phyloP scores from a whole-genome alignment of 140 eudicot genomes.

The Senecio squalidus region DNA sequence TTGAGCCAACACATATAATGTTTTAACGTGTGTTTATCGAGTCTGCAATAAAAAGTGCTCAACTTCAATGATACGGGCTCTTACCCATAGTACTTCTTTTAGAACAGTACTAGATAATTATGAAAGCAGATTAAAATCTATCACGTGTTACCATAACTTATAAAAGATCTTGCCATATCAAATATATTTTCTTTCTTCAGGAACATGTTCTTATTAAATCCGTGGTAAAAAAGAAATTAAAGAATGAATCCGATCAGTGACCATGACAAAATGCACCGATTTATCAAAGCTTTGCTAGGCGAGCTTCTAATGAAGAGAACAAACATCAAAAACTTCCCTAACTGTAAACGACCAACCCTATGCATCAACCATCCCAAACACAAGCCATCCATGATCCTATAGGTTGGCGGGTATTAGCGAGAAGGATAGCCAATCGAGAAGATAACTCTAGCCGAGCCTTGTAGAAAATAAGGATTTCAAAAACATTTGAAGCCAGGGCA shows the following conservation, averaged over 20 bases:
- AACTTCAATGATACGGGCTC: neutral
- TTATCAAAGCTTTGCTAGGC: slow-evolving; percentile 27
- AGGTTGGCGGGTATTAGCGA: neutral
- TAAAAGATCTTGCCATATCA: neutral
- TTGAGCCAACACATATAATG: neutral
- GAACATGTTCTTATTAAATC: slow-evolving; percentile 18
- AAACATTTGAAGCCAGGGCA: slow-evolving; percentile 34
- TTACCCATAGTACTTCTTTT: neutral
- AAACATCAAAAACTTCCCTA: slow-evolving; percentile 7
- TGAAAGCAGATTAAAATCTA: neutral
- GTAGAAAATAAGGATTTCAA: neutral
- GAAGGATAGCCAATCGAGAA: slow-evolving; percentile 16
- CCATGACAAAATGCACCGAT: slow-evolving; percentile 28
- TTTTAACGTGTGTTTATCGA: neutral
- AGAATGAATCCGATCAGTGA: slow-evolving; percentile 25
- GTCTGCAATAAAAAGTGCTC: neutral
- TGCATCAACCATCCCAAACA: slow-evolving; percentile 12
- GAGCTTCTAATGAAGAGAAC: slow-evolving; percentile 6
- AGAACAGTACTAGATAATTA: neutral
- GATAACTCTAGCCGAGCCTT: neutral
- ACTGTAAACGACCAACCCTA: slow-evolving; percentile 9
- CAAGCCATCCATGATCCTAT: slow-evolving; percentile 7
- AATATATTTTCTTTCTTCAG: neutral
- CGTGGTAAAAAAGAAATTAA: slow-evolving; percentile 3
- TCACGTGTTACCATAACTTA: neutral